A percentile compares a stretch with the other conserved stretches of the same genome.
phyloP scores from a whole-genome alignment of 805 yeast genomes.

The Schizosaccharomyces octosporus region DNA sequence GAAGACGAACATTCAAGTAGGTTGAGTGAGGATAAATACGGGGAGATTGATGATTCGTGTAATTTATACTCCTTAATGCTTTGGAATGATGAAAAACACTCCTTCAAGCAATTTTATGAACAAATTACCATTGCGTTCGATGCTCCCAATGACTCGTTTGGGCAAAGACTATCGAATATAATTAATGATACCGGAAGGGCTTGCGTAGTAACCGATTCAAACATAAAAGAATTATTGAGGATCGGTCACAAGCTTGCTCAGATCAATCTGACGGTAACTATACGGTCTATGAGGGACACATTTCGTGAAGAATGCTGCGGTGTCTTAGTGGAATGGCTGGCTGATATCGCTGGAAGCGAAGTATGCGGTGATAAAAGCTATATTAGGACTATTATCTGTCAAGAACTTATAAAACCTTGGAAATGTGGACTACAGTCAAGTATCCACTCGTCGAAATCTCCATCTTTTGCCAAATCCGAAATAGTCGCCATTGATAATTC shows the following conservation, averaged over 20 bases:
- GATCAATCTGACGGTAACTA: conserved; percentile 42
- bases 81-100: conserved; percentile 62
- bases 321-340: conserved; percentile 43
- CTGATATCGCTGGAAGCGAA: conserved; percentile 30
- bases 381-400: conserved; percentile 27
- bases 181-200: conserved; percentile 47
- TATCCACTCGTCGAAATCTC: neutral
- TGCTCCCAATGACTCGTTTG: conserved; percentile 37
- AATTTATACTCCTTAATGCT: conserved; percentile 17
- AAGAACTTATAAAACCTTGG: conserved; percentile 13
- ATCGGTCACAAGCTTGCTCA: conserved; percentile 9
- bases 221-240: neutral
- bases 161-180: conserved; percentile 30
- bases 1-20: conserved; percentile 24
- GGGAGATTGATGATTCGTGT: neutral
- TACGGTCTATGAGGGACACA: conserved; percentile 40
- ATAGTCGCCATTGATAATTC: neutral
- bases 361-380: conserved; percentile 24
- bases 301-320: conserved; percentile 64
- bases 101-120: conserved; percentile 47
- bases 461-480: neutral
- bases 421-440: neutral
- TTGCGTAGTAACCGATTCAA: conserved; percentile 17
- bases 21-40: neutral
- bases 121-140: conserved; percentile 39